Evolutionary conservation across 192 early-diverging fungal genomes (phyloP), one percentile per base, ranked within the genome.

Genomic region (Phycomyces blakesleeanus): DNA sequence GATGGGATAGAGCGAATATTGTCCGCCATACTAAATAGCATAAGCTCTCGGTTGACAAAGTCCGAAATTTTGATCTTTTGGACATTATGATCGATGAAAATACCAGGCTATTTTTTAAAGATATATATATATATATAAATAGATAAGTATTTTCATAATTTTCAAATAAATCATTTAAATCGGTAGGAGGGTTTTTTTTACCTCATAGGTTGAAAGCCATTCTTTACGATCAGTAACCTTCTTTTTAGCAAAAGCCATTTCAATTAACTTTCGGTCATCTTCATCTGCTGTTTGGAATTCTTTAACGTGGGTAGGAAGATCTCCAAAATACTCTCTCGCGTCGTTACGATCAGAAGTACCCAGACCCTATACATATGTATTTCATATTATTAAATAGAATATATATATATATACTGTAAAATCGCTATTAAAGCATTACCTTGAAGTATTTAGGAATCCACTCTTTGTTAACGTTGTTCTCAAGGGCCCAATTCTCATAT

Each of bases 371-470:
- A 24, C n/a, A n/a, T n/a, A n/a, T n/a, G n/a, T n/a, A n/a, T n/a
- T n/a, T n/a, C n/a, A n/a, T n/a, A n/a, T n/a, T n/a, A n/a, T n/a
- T n/a, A n/a, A n/a, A n/a, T n/a, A n/a, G n/a, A n/a, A n/a, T 18
- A 16, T 25, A 16, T 18, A 11, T 29, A n/a, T 11, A 26, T 44
- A 29, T 51, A 26, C 37, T 24, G 5, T 51, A 12, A 18, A 21
- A 10, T 14, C 20, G 0, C 10, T 18, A 44, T 5, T 24, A 44
- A 18, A 7, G 25, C 16, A 6, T 51, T 49, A 64, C 57, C 71
- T 99, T 97, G 74, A 91, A 99, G 84, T 99, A 99, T 76, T 97
- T 99, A 55, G 90, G 83, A 25, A 62, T 77, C 91, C 92, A 99
- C 16, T 85, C 87, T 57, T 85, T 87, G 0, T 87, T 87, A 26